Base-by-base conservation (phyloP, 2,329 filamentous ascomycete species). In the Hymenoscyphus infarciens region DNA sequence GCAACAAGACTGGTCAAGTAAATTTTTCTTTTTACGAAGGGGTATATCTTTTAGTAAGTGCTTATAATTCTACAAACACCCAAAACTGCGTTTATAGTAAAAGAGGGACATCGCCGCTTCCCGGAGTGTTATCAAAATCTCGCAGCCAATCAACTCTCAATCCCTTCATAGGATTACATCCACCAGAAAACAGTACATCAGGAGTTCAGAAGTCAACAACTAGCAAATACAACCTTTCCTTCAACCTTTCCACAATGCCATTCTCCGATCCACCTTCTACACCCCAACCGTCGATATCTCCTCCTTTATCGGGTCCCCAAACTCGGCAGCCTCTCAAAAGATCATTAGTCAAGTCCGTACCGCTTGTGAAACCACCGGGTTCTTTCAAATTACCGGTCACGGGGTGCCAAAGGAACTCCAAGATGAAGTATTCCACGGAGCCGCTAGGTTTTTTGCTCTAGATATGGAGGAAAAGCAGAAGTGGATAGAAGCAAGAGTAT, bases 361-460 rank as follows among this genome's bases (percentile, higher is more conserved):
- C 33, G 78, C 78, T 57, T 81, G 79, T 65, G 71, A 76, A 19
- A 77, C 74, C 67, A 82, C 75, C 38, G 82, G 82, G 3, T 84
- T 84, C 72, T 83, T 84, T 72, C 81, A 83, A 67, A 77, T 84
- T 42, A 72, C 75, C 13, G 78, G 78, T 13, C 81, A 83, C 66
- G 72, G 75, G 2, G 74, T 84, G 2, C 69, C 78, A 1, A 66
- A 71, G 2, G 64, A 70, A 2, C 70, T 80, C 8, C 80, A 80
- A 65, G 64, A 75, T 8, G 69, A 69, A 0, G 74, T 79, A 0
- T 75, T 83, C 63, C 62, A 74, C 10, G 74, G 73, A 1, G 73
- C 77, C 16, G 75, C 77, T 67, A 71, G 70, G n/a, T 75, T 85
- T 63, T 84, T 85, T 68, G 69, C 71, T 2, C 77, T 84, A 3